Evolutionary conservation across 495 filamentous ascomycete species (phyloP), one percentile per base, ranked within the genome.

Genomic region (Aspergillus sclerotioniger): DNA sequence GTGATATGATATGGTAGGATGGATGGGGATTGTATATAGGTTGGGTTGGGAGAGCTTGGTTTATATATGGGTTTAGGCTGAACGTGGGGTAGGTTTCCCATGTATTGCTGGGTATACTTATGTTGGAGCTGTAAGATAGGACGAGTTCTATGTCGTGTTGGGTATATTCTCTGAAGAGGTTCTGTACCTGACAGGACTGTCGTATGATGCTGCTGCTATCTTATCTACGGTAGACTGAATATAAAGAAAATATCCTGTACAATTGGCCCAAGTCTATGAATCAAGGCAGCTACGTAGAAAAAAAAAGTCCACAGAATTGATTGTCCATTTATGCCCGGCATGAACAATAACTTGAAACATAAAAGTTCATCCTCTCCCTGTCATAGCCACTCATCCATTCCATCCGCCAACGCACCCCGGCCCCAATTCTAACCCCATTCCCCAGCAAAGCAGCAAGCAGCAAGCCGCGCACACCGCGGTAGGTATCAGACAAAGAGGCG

Each of bases 341-440:
- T 50, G 47, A 50, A 50, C 56, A 52, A 56, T 48, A 50, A 50
- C 51, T 62, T 62, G 57, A 65, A 51, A 35, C 37, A 61, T 46
- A 41, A 60, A 47, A 58, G 54, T 65, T 62, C 63, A 58, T 61
- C 47, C 51, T 57, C 47, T 51, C 60, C 51, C 51, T 51, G 54
- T 54, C 53, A 53, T 63, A 57, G 46, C 46, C 48, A 39, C 35
- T 37, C 45, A 59, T 59, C 46, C 50, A 57, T 49, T 44, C 28
- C 49, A 58, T 17, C 51, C 60, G 37, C 37, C 37, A 6, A 13
- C 13, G 37, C n/a, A n/a, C 37, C 37, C 37, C 37, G 13, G 13
- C 37, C 37, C 37, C 37, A 7, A 6, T 15, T 41, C 37, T 13
- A 13, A 39, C 0, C 37, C 13, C 15, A 15, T 12, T n/a, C 54